These are phyloP conservation scores for Pseudogymnoascus sp. DNA, from an alignment of 2,329 filamentous ascomycete species.

Conservation along the genomic window DNA sequence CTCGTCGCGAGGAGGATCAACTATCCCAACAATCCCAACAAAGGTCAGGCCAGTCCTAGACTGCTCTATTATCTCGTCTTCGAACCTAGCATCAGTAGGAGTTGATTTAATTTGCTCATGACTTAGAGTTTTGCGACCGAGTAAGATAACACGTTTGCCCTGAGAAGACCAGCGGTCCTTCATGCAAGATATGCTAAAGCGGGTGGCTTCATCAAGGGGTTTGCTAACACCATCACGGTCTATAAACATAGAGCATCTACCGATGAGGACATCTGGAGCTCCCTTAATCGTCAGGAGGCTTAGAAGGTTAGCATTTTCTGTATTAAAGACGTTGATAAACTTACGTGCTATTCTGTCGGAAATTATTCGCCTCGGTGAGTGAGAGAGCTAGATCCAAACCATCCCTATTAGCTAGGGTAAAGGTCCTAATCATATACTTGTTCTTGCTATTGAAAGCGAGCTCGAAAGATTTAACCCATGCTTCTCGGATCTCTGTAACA, in stretches of 20 bases:
- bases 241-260: constrained; percentile 51
- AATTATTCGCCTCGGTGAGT: constrained; percentile 23
- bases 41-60: constrained; percentile 42
- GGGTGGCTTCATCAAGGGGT: constrained; percentile 39
- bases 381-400: constrained; percentile 34
- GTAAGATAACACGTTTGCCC: constrained; percentile 58
- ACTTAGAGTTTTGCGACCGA: constrained; percentile 52
- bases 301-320: constrained; percentile 12
- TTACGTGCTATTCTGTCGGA: constrained; percentile 23
- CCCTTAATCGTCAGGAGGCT: constrained; percentile 66
- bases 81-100: constrained; percentile 42
- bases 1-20: constrained; percentile 52
- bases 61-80: constrained; percentile 48
- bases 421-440: constrained; percentile 68
- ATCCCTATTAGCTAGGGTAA: constrained; percentile 37
- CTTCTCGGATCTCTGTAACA: constrained; percentile 49
- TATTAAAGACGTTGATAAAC: constrained; percentile 5
- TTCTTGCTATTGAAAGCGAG: constrained; percentile 76
- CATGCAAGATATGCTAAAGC: constrained; percentile 43
- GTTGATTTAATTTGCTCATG: constrained; percentile 32
- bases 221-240: constrained; percentile 45
- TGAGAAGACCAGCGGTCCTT: constrained; percentile 63
- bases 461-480: constrained; percentile 60
- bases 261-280: constrained; percentile 65
- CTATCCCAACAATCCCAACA: constrained; percentile 49